Percentiles rank a stretch among this genome's conserved stretches.
Conservation (phyloP, 228 moss, liverwort and hornwort genomes). For the Sphagnum fallax region DNA sequence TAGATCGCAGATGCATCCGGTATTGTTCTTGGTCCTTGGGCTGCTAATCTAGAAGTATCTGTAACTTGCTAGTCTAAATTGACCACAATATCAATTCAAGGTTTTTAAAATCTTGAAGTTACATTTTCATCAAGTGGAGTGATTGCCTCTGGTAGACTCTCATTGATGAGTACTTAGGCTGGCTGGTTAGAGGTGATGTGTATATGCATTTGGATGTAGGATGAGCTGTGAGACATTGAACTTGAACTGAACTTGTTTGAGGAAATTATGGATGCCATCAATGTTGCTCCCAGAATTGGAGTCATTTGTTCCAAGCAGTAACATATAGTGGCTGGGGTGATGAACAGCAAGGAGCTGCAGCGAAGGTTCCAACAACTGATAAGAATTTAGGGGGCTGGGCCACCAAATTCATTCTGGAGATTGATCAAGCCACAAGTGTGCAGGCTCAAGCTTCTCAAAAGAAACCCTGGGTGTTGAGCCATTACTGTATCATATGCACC, state of each 20-base stretch:
- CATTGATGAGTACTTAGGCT: neutral
- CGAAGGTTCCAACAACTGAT: neutral
- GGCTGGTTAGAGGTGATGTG: neutral
- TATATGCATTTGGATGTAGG: neutral
- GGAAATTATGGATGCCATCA: neutral
- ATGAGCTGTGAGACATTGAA: too few species aligned
- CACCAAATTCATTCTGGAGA: too few species aligned
- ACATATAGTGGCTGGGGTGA: neutral
- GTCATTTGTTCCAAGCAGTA: too few species aligned
- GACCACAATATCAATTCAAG: neutral
- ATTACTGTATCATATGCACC: too few species aligned
- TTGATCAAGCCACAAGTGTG: too few species aligned
- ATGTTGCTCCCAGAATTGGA: too few species aligned
- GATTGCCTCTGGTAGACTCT: neutral
- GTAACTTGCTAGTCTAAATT: slow-evolving; percentile 1
- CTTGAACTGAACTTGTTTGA: neutral
- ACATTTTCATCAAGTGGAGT: neutral
- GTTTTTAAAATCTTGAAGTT: neutral
- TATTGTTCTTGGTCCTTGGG: slow-evolving; percentile 8
- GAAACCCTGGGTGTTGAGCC: too few species aligned
- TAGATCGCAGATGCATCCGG: slow-evolving; percentile 61
- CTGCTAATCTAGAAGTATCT: slow-evolving; percentile 5
- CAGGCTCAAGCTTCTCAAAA: too few species aligned
- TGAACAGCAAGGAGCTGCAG: neutral
- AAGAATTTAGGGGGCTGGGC: neutral